Conservation (phyloP, 2,329 filamentous ascomycete species). For the Arachnopeziza araneosa region DNA sequence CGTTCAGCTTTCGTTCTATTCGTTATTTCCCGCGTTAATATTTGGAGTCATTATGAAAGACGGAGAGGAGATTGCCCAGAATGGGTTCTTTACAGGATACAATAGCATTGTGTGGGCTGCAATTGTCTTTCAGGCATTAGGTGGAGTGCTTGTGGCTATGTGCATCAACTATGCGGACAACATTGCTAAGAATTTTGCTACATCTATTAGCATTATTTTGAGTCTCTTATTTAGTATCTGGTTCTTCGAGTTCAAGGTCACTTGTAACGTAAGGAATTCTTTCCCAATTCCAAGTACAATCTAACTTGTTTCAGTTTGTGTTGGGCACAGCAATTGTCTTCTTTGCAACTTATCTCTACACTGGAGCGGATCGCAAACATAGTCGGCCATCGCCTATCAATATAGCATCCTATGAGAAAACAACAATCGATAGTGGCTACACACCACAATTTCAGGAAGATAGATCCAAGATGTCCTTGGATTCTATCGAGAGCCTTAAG, state of each 20-base stretch:
- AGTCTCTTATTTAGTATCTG: conserved; percentile 80
- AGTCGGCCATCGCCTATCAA: conserved; percentile 59
- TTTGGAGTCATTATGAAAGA: conserved; percentile 84
- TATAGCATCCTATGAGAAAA: conserved; percentile 73
- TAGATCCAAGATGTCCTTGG: conserved; percentile 26
- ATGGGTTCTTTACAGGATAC: conserved; percentile 93
- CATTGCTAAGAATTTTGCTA: conserved; percentile 90
- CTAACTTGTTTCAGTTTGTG: conserved; percentile 57
- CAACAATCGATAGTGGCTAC: conserved; percentile 31
- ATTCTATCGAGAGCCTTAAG: conserved; percentile 29
- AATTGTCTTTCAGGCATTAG: conserved; percentile 74
- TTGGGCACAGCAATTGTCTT: conserved; percentile 75
- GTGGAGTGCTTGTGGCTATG: conserved; percentile 77
- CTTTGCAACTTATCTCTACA: conserved; percentile 81
- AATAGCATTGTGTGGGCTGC: conserved; percentile 87
- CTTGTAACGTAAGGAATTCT: conserved; percentile 55
- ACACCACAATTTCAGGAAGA: conserved; percentile 29
- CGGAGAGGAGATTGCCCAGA: conserved; percentile 72
- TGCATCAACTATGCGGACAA: conserved; percentile 82
- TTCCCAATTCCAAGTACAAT: neutral
- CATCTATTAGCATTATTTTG: conserved; percentile 83
- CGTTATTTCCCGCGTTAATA: conserved; percentile 81
- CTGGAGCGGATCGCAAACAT: conserved; percentile 54
- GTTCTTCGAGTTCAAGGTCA: conserved; percentile 77
- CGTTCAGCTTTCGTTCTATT: conserved; percentile 91